Evolutionary conservation across 2,329 filamentous ascomycete genomes (phyloP), one percentile per base, ranked within the genome.

Genomic region (Trichoderma aggressivum): DNA sequence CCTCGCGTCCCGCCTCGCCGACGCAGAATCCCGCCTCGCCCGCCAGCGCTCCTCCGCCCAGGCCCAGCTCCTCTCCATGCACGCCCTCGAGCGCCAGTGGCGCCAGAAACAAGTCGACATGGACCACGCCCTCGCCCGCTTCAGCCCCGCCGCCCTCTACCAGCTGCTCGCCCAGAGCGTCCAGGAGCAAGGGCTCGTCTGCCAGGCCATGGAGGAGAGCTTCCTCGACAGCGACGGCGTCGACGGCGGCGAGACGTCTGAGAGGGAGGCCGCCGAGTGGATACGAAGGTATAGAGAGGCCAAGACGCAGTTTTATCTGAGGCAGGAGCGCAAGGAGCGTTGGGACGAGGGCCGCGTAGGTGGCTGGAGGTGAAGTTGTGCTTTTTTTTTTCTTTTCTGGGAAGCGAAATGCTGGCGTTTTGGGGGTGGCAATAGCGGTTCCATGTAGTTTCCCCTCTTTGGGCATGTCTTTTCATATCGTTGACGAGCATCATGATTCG

Each of bases 261-360:
- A 97, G 82, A 89, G 93, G 78, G 96, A 98, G 82, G 90, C 92
- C 30, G 85, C 86, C 2, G 95, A 98, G 72, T 98, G 96, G 90
- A 89, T 97, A 24, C 87, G 91, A 77, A 84, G 92, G 76, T 92
- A 97, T 74, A 87, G 94, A 75, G 94, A 95, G 75, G 92, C 92
- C 11, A 92, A 91, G 78, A 92, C 92, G 75, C 83, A 92, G 71
- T 91, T 91, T 73, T 97, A 96, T 78, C 84, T 94, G 68, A 87
- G 96, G 71, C 90, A 91, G 78, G 96, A 98, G 84, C 88, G 93
- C 75, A 97, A 94, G 81, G 92, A 94, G 77, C 87, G 96, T 76
- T 98, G 96, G 96, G 96, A 98, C 79, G 95, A 98, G 82, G 94
- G 95, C 28, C 87, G 95, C 75, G 95, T 98, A 39, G 95, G 95